phyloP scores from a whole-genome alignment of 176 grass and related monocot species.

The Pontederia crassipes region DNA sequence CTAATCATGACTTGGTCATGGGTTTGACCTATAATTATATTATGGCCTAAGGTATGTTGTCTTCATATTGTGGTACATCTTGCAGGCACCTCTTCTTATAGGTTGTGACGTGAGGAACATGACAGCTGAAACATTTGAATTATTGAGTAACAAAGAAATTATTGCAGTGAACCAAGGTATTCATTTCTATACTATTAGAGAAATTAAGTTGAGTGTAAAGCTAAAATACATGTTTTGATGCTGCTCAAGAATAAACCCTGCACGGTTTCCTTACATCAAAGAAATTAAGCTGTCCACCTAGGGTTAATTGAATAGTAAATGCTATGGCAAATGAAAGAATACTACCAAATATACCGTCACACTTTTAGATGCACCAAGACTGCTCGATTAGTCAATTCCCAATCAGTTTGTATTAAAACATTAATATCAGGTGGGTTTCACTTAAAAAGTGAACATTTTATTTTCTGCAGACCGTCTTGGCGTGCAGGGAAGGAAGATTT shows the following conservation, averaged over 20 bases:
- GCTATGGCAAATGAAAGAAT: no score
- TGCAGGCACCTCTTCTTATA: slow-evolving; percentile 96
- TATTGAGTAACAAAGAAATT: slow-evolving; percentile 85
- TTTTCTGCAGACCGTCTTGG: slow-evolving; percentile 76
- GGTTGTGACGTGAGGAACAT: slow-evolving; percentile 97
- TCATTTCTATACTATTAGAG: background rate
- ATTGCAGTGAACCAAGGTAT: slow-evolving; percentile 95
- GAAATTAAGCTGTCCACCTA: no score
- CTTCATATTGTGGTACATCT: slow-evolving; percentile 1
- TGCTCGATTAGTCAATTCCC: no score
- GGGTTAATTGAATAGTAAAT: no score
- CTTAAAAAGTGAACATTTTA: slow-evolving; percentile 3
- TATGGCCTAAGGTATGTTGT: background rate
- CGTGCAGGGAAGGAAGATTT: slow-evolving; percentile 79
- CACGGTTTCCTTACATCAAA: no score
- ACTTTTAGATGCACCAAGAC: no score
- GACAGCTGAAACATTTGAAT: slow-evolving; percentile 66
- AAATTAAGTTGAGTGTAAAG: no score
- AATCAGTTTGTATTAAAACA: no score
- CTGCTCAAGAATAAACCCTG: no score
- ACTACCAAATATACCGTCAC: no score
- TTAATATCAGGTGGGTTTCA: background rate
- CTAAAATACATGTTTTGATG: background rate
- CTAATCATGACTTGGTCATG: no score
- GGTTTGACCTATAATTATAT: no score